Evolutionary conservation across 768 basidiomycete genomes (phyloP).

Genomic region (Nidula microcarpa): DNA sequence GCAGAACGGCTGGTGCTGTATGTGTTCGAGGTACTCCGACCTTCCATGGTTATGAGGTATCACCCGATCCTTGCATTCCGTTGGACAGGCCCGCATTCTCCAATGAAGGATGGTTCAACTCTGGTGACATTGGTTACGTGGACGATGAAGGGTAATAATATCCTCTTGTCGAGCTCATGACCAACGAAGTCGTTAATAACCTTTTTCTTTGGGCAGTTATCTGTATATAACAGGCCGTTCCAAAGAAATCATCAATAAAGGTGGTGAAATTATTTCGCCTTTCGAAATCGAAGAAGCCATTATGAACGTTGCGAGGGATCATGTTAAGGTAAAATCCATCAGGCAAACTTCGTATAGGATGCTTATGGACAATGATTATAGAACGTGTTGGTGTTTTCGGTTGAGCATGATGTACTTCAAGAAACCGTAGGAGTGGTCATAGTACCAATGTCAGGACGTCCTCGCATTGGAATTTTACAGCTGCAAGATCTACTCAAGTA

Average conservation of each 20-base stretch:
- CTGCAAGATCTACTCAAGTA: constrained; percentile 39
- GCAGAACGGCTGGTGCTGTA: constrained; percentile 45
- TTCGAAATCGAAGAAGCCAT: constrained; percentile 62
- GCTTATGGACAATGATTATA: constrained; percentile 5
- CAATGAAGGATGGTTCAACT: constrained; percentile 50
- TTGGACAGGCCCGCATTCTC: constrained; percentile 46
- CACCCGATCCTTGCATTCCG: constrained; percentile 35
- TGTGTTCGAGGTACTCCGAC: constrained; percentile 53
- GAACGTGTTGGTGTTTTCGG: constrained; percentile 38
- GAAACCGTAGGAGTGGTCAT: constrained; percentile 43
- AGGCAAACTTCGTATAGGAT: background rate
- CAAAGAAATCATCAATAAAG: constrained; percentile 60
- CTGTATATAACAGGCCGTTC: constrained; percentile 53
- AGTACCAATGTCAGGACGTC: constrained; percentile 27
- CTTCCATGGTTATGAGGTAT: constrained; percentile 47
- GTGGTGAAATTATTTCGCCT: constrained; percentile 59
- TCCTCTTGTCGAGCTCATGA: constrained; percentile 2
- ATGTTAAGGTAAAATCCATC: constrained; percentile 27
- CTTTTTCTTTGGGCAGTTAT: constrained; percentile 15
- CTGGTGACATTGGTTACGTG: constrained; percentile 44
- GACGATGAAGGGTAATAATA: constrained; percentile 42
- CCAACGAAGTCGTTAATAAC: background rate
- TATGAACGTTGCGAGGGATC: constrained; percentile 32
- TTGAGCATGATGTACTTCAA: constrained; percentile 44
- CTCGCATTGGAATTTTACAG: constrained; percentile 35